Evolutionary conservation across 352 stramenopile genomes (phyloP), one percentile per base, ranked within the genome.

Genomic region (Heterotrichella gracilis): DNA sequence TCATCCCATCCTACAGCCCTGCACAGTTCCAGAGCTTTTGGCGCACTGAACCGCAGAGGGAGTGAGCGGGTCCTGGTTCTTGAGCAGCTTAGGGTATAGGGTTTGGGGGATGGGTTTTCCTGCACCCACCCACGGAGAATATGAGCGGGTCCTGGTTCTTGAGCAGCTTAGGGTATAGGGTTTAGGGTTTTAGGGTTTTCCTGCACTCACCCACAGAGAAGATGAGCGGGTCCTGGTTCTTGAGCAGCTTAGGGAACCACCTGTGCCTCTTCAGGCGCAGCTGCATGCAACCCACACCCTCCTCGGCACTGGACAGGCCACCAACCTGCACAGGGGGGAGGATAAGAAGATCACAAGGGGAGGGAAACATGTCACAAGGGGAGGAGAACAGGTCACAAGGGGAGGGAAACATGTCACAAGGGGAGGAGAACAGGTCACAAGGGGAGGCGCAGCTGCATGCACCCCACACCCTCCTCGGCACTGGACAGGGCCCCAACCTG

Each of bases 41-140:
- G n/a, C n/a, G n/a, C n/a, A n/a, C n/a, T n/a, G n/a, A n/a, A 92
- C 93, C 69, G 97, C 81, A 13, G 86, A 96, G 69, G 98, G 94
- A 3, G 98, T 83, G 21, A 99, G 77, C 21, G 92, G 92, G 76
- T 99, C 93, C 71, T 94, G 88, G 53, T 85, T 92, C 77, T 98
- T 98, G 9, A 98, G 78, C 68, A 97, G 95, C 75, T 93, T 94
- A 68, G 81, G 87, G 78, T 96, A 87, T 92, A 92, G 99, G 69
- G 92, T 82, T 76, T 99, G 93, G 76, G 95, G 95, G 80, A 97
- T 98, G 93, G n/a, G n/a, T n/a, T n/a, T n/a, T n/a, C n/a, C n/a
- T n/a, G n/a, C n/a, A n/a, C n/a, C n/a, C n/a, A n/a, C 93, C 93
- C 69, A 97, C 81, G 13, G 86, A 96, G 69, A 98, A 94, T 3